phyloP scores from a whole-genome alignment of 2,329 filamentous ascomycete species.

The Fusarium cicatricum region DNA sequence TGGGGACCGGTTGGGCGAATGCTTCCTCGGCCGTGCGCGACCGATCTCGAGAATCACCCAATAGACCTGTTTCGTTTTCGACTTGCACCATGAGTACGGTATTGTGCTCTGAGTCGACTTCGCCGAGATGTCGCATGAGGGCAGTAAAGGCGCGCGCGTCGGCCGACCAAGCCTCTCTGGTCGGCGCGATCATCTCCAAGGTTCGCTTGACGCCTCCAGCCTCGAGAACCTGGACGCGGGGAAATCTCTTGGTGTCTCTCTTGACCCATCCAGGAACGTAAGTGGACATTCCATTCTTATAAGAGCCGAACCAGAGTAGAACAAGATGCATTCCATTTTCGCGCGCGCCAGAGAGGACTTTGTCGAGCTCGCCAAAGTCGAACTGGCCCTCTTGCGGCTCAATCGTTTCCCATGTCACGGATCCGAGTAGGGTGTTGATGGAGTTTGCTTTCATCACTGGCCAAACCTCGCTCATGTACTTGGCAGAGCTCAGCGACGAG shows the following conservation, averaged over 20 bases:
- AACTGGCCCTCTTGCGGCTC: conserved; percentile 48
- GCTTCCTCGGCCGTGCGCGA: conserved; percentile 50
- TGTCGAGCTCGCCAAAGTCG: conserved; percentile 47
- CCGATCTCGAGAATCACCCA: conserved; percentile 61
- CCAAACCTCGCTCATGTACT: conserved; percentile 46
- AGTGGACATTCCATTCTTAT: conserved; percentile 51
- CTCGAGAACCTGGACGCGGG: conserved; percentile 45
- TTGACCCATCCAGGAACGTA: conserved; percentile 49
- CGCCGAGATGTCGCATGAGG: conserved; percentile 46
- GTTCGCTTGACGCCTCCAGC: conserved; percentile 45
- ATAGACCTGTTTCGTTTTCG: conserved; percentile 62
- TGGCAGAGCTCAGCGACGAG: conserved; percentile 46
- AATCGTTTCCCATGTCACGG: conserved; percentile 49
- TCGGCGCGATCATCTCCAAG: conserved; percentile 46
- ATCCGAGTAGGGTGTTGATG: conserved; percentile 50
- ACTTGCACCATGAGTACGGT: conserved; percentile 66
- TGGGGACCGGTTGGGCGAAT: conserved; percentile 49
- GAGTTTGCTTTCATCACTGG: conserved; percentile 44
- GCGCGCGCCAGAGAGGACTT: conserved; percentile 44
- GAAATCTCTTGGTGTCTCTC: conserved; percentile 47
- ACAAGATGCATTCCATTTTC: conserved; percentile 47
- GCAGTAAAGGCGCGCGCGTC: conserved; percentile 46
- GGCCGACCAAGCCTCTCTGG: conserved; percentile 43
- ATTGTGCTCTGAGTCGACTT: conserved; percentile 54
- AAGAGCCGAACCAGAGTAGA: conserved; percentile 51